These are phyloP conservation scores for Apocynum venetum DNA, from an alignment of 257 asterid genomes.

Conservation along the genomic window DNA sequence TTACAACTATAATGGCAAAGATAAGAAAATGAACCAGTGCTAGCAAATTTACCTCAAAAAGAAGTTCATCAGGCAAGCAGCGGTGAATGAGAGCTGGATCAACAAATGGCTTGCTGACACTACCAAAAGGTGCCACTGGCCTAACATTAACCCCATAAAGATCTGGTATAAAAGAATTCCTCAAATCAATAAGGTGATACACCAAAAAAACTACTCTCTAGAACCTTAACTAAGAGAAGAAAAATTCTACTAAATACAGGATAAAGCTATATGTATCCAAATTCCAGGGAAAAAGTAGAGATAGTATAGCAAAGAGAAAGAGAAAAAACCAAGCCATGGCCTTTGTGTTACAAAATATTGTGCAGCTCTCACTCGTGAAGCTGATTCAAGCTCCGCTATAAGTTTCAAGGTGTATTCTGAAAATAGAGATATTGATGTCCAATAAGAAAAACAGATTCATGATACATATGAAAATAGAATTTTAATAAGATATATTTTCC, in stretches of 20 bases:
- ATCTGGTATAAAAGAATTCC: constrained; percentile 38
- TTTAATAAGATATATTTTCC: background rate
- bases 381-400: constrained; percentile 76
- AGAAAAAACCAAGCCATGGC: constrained; percentile 88
- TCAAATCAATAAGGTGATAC: background rate
- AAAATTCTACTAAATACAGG: background rate
- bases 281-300: background rate
- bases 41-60: constrained; percentile 58
- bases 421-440: background rate
- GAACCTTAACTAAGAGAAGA: background rate
- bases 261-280: background rate
- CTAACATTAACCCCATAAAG: constrained; percentile 87
- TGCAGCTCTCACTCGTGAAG: constrained; percentile 62
- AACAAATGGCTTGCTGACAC: constrained; percentile 48
- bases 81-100: constrained; percentile 78
- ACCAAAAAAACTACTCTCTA: background rate
- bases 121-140: constrained; percentile 77
- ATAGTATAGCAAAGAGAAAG: background rate
- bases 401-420: constrained; percentile 54
- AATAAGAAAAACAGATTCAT: background rate
- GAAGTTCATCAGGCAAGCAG: constrained; percentile 81
- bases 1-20: background rate
- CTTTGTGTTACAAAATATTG: constrained; percentile 70
- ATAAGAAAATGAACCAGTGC: background rate
- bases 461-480: background rate